Percentiles rank a stretch among this genome's conserved stretches.
These are phyloP conservation scores for Protomyces lactucae-debilis DNA, from an alignment of 1,139 yeast species.

Conservation along the genomic window DNA sequence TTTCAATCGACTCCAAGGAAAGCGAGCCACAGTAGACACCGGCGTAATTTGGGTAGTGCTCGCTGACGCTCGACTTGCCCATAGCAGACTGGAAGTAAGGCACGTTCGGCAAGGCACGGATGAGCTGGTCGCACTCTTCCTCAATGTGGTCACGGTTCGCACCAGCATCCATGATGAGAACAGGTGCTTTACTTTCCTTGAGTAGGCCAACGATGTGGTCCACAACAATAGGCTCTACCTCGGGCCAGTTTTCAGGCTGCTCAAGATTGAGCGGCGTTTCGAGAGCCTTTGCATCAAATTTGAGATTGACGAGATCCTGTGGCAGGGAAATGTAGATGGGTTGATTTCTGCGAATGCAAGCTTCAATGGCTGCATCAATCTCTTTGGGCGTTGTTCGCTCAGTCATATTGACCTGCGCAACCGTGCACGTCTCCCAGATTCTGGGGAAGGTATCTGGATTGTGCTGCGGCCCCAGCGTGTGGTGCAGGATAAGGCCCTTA, in stretches of 20 bases:
- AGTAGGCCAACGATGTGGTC: conserved; percentile 11
- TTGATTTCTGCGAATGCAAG: conserved; percentile 53
- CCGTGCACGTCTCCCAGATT: conserved; percentile 55
- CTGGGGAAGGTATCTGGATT: neutral
- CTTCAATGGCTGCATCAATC: conserved; percentile 51
- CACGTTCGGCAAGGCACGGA: conserved; percentile 43
- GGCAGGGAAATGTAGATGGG: conserved; percentile 82
- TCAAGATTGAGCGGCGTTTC: conserved; percentile 44
- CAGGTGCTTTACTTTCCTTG: conserved; percentile 12
- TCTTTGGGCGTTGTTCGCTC: conserved; percentile 58
- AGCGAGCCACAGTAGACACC: conserved; percentile 61
- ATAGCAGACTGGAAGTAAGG: conserved; percentile 47
- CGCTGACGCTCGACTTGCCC: conserved; percentile 61
- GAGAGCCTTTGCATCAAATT: conserved; percentile 28
- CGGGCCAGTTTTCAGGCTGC: conserved; percentile 50
- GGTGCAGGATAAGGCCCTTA: conserved; percentile 51
- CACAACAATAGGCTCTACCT: conserved; percentile 52
- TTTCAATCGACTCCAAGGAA: conserved; percentile 46
- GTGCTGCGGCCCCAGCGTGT: conserved; percentile 47
- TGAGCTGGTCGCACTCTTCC: conserved; percentile 46
- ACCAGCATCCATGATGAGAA: conserved; percentile 60
- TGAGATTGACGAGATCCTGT: conserved; percentile 40
- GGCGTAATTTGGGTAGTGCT: conserved; percentile 48
- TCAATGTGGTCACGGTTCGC: conserved; percentile 52
- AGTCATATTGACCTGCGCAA: conserved; percentile 35